These are phyloP conservation scores for Borovskyia barvae DNA, from an alignment of 208 protist genomes.

Conservation along the genomic window DNA sequence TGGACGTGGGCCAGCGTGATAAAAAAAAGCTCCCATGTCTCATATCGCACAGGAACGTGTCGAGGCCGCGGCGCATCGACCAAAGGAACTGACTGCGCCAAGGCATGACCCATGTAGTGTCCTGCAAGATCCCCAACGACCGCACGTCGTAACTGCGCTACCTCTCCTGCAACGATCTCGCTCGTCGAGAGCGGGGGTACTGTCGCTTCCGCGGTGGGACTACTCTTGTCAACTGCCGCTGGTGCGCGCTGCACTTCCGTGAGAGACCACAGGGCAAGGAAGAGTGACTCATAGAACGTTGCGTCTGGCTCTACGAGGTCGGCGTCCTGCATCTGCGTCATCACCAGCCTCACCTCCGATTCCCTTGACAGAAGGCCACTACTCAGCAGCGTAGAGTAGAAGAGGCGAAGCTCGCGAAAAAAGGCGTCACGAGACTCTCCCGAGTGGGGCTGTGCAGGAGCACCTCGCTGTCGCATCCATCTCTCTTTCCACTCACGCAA, in stretches of 20 bases:
- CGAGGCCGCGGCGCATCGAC: background rate
- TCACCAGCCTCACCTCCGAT: conserved; percentile 37
- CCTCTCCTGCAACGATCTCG: conserved; percentile 26
- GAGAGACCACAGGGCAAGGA: conserved; percentile 18
- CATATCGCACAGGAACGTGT: conserved; percentile 9
- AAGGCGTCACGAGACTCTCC: background rate
- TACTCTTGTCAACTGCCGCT: background rate
- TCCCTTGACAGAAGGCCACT: conserved; percentile 30
- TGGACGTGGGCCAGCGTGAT: conserved; percentile 43
- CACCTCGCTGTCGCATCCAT: conserved; percentile 23
- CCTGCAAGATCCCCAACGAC: conserved; percentile 45
- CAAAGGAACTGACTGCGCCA: conserved; percentile 26
- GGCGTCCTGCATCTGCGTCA: conserved; percentile 43
- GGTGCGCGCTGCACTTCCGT: background rate
- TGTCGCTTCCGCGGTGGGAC: background rate
- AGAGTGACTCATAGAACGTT: conserved; percentile 43
- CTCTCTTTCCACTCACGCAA: conserved; percentile 21
- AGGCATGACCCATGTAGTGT: conserved; percentile 70
- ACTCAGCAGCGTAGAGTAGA: conserved; percentile 57
- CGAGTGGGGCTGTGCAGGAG: background rate
- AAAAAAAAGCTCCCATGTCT: conserved; percentile 68
- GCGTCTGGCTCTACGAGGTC: conserved; percentile 57
- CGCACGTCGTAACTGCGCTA: conserved; percentile 16
- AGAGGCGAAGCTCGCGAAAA: conserved; percentile 21
- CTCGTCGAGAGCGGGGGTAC: background rate